Conservation (phyloP, 83 land plant genomes). For the Isoetes engelmannii region DNA sequence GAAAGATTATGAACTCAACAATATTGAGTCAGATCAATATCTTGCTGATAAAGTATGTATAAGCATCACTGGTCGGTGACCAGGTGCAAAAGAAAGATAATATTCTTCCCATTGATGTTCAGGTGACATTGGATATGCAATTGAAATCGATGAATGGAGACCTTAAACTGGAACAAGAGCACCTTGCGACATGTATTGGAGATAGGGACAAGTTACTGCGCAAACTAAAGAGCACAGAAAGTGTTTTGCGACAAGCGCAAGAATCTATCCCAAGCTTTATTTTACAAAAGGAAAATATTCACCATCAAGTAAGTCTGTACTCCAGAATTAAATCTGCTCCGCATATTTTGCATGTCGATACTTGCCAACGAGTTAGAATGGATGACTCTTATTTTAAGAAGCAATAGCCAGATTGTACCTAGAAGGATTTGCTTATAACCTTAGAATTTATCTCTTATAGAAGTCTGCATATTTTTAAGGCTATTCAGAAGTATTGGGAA, state of each 20-base stretch:
- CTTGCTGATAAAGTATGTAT: conserved; percentile 25
- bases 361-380: too few species aligned
- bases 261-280: conserved; percentile 11
- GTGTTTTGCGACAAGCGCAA: conserved; percentile 9
- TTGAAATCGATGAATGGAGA: conserved; percentile 17
- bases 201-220: conserved; percentile 17
- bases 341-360: too few species aligned
- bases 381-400: too few species aligned
- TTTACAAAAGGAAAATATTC: conserved; percentile 12
- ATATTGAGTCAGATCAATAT: conserved; percentile 21
- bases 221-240: conserved; percentile 17
- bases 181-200: conserved; percentile 9
- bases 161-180: conserved; percentile 24
- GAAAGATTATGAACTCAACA: conserved; percentile 20
- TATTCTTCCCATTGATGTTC: neutral
- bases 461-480: too few species aligned
- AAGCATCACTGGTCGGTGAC: neutral
- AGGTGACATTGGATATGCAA: conserved; percentile 28
- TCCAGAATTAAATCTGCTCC: too few species aligned
- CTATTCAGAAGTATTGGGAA: too few species aligned
- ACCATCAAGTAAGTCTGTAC: conserved; percentile 9
- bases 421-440: too few species aligned
- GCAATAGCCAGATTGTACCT: too few species aligned
- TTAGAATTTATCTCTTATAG: too few species aligned
- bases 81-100: neutral